Percentiles rank a stretch among this genome's conserved stretches.
phyloP scores from a whole-genome alignment of 1,139 yeast genomes.

The Petasospora fabianii region DNA sequence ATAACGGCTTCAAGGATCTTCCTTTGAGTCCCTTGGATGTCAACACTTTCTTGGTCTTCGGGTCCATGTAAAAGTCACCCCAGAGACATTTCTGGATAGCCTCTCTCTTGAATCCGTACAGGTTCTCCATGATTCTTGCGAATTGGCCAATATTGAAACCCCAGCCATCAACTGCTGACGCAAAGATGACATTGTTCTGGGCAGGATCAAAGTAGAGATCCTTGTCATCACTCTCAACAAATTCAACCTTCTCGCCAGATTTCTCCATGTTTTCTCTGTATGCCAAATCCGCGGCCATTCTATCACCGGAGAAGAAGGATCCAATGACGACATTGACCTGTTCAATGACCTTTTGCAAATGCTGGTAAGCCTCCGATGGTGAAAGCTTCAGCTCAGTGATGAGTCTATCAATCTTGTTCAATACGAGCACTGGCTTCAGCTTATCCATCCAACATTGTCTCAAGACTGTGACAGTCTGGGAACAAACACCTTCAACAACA shows the following conservation, averaged over 20 bases:
- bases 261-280: slow-evolving; percentile 67
- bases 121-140: slow-evolving; percentile 80
- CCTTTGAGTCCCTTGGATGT: slow-evolving; percentile 53
- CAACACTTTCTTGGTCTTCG: slow-evolving; percentile 80
- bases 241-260: slow-evolving; percentile 48
- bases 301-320: slow-evolving; percentile 86
- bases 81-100: slow-evolving; percentile 84
- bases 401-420: slow-evolving; percentile 89
- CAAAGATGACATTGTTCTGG: slow-evolving; percentile 86
- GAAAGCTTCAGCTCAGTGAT: slow-evolving; percentile 77
- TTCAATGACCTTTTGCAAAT: slow-evolving; percentile 73
- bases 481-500: slow-evolving; percentile 97
- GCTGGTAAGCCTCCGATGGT: slow-evolving; percentile 82
- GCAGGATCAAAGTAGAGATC: slow-evolving; percentile 89
- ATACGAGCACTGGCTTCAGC: slow-evolving; percentile 81
- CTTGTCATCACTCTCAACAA: slow-evolving; percentile 73
- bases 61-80: slow-evolving; percentile 92
- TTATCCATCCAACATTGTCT: slow-evolving; percentile 96
- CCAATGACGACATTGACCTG: slow-evolving; percentile 96
- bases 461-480: slow-evolving; percentile 91
- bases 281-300: slow-evolving; percentile 83
- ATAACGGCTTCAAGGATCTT: slow-evolving; percentile 64
- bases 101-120: slow-evolving; percentile 78
- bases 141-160: slow-evolving; percentile 90
- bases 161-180: slow-evolving; percentile 97